Conservation (phyloP, 176 grass and related monocot genomes). For the Raddia distichophylla region DNA sequence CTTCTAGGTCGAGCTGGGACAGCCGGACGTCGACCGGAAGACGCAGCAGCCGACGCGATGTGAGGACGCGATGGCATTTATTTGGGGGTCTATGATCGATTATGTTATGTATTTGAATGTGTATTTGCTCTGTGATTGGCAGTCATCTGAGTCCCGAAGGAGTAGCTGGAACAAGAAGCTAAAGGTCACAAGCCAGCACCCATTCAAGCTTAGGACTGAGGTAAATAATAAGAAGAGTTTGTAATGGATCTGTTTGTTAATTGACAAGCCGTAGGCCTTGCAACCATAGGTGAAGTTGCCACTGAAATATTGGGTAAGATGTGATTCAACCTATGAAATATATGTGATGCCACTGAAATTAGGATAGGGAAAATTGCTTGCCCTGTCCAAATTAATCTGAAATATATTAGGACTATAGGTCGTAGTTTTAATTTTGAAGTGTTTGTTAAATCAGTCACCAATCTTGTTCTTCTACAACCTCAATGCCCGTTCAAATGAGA, state of each 20-base stretch:
- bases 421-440: no score
- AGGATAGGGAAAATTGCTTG: not conserved
- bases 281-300: not conserved
- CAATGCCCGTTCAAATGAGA: constrained; percentile 1
- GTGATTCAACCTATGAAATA: not conserved
- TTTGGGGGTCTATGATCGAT: not conserved
- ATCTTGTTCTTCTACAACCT: not conserved
- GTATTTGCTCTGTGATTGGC: constrained; percentile 17
- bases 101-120: constrained; percentile 1
- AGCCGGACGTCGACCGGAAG: constrained; percentile 51
- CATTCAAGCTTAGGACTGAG: constrained; percentile 98
- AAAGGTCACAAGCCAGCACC: constrained; percentile 83
- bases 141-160: constrained; percentile 70
- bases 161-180: constrained; percentile 85
- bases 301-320: not conserved
- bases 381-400: not conserved
- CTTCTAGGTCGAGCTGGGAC: constrained; percentile 67
- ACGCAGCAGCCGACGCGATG: constrained; percentile 64
- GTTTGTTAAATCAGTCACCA: not conserved
- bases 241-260: constrained; percentile 2
- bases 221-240: constrained; percentile 39
- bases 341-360: not conserved
- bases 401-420: not conserved
- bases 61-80: constrained; percentile 43
- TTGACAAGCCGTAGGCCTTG: not conserved